Evolutionary conservation across 2,329 filamentous ascomycete genomes (phyloP), one percentile per base, ranked within the genome.

Genomic region (Monilinia fructigena): DNA sequence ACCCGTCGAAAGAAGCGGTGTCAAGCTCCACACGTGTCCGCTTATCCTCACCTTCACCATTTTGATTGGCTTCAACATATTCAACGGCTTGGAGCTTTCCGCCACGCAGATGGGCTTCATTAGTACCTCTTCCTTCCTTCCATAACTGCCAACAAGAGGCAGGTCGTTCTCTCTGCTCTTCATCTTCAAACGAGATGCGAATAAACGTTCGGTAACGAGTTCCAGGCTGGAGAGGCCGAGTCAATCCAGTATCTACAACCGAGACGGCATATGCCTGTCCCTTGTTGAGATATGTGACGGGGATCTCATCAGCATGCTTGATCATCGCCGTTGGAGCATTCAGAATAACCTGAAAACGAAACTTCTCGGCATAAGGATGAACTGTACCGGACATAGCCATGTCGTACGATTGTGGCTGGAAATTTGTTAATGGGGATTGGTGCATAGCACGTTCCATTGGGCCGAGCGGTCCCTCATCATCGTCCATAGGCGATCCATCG

Each of bases 301-400:
- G 95, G 31, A 98, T 96, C 77, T 98, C 94, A 68, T 96, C 90
- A 1, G 87, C 79, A 69, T 93, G 88, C 77, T 91, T 96, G 75
- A 96, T 89, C 95, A 98, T 99, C 10, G 95, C 95, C 0, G 95
- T 99, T 3, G 94, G 93, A 1, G 95, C 94, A 76, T 96, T 96
- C 55, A 99, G 80, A 0, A 92, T 95, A 61, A 92, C 89, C 76
- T 95, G 91, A 75, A 92, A 98, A 52, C 95, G 91, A 75, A 97
- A 97, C 75, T 89, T 90, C 73, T 91, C 88, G 12, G 83, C 84
- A 0, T 82, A 82, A 1, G 82, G 73, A 7, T 85, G 85, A 45
- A 87, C 76, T 1, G 78, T 75, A 42, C 82, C 77, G 23, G 78
- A 72, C 74, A 83, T 79, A 16, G 79, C 73, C 74, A 83, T 77